Base-by-base conservation (phyloP, 805 yeast genomes). In the Scheffersomyces lignosus region DNA sequence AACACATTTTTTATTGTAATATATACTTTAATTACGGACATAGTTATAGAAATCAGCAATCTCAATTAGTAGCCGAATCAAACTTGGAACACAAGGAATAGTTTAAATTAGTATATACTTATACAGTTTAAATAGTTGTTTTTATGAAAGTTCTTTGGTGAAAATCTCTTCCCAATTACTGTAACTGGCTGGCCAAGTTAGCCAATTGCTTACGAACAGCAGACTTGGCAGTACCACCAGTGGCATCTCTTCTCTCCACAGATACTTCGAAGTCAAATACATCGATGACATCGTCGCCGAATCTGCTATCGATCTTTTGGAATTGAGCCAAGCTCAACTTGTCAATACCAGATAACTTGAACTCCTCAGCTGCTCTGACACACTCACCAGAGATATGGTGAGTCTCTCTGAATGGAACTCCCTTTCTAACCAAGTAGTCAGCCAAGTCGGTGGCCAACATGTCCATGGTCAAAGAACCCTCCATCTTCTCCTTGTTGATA, bases 401-500 rank as follows among this genome's bases (percentile, higher is more conserved):
- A 1, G 99, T 93, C 68, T 93, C 98, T 73, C 99, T 87, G 71
- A 93, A 93, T 39, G 99, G 99, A 48, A 93, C 99, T 43, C 99
- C 99, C 64, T 84, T 90, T 70, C 96, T 83, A 34, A 93, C 99
- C 48, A 93, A 75, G 63, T 93, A 93, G 63, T 93, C 99, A 27
- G 99, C 99, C 51, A 93, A 76, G 62, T 93, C 99, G 22, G 99
- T 93, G 15, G 99, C 99, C 52, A 93, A 77, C 99, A 93, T 93
- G 66, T 93, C 99, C 96, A 91, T 91, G 18, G 98, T 90, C 53
- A 93, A 77, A 0, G 98, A 91, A 29, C 75, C 80, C 51, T 73
- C 77, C 99, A 93, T 93, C 49, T 74, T 81, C 36, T 77, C 83
- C 45, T 76, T 73, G 51, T 85, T 75, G 48, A 90, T 86, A 28